Base-by-base conservation (phyloP, 1,284 basidiomycete genomes). In the Ceratobasidium sp. region DNA sequence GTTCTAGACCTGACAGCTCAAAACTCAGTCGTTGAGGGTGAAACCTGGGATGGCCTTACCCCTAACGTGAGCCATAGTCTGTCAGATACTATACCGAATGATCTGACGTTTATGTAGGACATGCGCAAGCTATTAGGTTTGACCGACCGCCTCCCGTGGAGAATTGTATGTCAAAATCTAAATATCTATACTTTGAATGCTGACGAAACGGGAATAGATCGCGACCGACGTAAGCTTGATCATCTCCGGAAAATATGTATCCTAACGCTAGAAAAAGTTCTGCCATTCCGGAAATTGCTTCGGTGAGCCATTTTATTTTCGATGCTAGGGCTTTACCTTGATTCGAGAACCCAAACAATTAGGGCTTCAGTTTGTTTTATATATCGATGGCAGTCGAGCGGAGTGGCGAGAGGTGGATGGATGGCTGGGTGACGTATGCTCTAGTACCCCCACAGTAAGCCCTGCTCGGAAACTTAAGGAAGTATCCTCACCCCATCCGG, bases 1-100 rank as follows among this genome's bases (percentile, higher is more conserved):
- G 3, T 65, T 65, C 23, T 65, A 65, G 62, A 65, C 20, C 28
- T 65, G 23, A 44, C 62, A 2, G n/a, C 62, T 23, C 42, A 65
- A 44, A 65, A 26, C 44, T 33, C 28, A 9, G 33, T 15, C 62
- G 46, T 46, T n/a, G 62, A 65, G 42, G 26, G 28, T 28, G 38
- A 28, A 48, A 33, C 12, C n/a, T 57, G 56, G 56, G 40, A 46
- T 13, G 62, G 62, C 7, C 44, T 65, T 10, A 20, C 23, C 40
- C 4, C 62, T 23, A 17, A 65, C 9, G 62, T 65, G 23, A 6
- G 38, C 38, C 28, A 42, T 28, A 10, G 38, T 65, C 40, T 40
- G 59, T 40, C n/a, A n/a, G n/a, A n/a, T n/a, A n/a, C n/a, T n/a
- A n/a, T n/a, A n/a, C n/a, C n/a, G n/a, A n/a, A n/a, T n/a, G n/a